Conservation (phyloP, 179 eudicot genomes). For the Actinidia arguta region DNA sequence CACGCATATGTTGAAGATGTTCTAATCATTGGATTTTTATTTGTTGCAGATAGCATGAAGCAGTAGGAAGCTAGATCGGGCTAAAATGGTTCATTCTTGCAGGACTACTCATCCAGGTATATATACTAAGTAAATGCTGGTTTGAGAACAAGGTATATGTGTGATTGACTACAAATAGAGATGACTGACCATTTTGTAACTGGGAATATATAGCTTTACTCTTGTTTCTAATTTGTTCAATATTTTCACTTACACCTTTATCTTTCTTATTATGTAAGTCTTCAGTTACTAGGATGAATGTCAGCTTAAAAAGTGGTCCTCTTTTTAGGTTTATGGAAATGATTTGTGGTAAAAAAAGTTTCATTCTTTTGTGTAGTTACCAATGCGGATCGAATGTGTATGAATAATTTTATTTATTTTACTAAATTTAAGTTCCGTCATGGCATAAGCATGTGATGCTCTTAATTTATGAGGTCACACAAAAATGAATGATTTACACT, state of each 20-base stretch:
- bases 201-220: background rate
- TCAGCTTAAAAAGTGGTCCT: too few species aligned
- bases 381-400: too few species aligned
- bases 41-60: conserved; percentile 29
- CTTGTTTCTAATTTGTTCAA: background rate
- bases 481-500: too few species aligned
- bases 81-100: background rate
- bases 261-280: too few species aligned
- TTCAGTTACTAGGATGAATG: too few species aligned
- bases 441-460: too few species aligned
- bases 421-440: too few species aligned
- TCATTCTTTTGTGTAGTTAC: too few species aligned
- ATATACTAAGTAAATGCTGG: background rate
- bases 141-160: background rate
- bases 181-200: background rate
- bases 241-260: background rate
- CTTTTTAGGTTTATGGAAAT: too few species aligned
- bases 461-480: too few species aligned
- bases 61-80: background rate
- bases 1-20: background rate
- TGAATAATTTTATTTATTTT: too few species aligned
- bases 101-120: background rate
- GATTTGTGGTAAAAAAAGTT: too few species aligned
- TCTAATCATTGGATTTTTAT: background rate
- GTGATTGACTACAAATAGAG: background rate